Conservation (phyloP, 352 stramenopile species). For the Phytophthora kernoviae region DNA sequence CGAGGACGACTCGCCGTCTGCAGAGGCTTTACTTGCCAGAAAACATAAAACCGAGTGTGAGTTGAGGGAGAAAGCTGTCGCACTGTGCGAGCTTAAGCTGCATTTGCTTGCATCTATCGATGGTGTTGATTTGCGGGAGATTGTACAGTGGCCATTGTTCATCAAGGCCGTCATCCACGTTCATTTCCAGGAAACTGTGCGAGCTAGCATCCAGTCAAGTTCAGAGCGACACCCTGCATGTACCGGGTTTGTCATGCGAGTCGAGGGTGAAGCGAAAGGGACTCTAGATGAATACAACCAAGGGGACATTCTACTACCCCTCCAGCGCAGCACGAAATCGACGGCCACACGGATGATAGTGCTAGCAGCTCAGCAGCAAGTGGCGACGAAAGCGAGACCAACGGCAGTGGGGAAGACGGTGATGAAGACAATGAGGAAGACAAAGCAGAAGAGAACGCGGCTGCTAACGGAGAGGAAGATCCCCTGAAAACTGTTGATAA, state of each 20-base stretch:
- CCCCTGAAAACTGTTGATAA: slow-evolving; percentile 13
- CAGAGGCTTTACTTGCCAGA: slow-evolving; percentile 28
- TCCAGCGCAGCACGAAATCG: slow-evolving; percentile 63
- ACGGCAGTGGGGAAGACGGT: slow-evolving; percentile 20
- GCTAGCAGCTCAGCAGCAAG: slow-evolving; percentile 70
- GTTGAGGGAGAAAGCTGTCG: slow-evolving; percentile 35
- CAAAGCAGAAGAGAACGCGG: slow-evolving; percentile 8
- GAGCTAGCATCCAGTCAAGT: slow-evolving; percentile 19
- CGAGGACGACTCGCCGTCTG: slow-evolving; percentile 3
- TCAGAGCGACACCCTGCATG: slow-evolving; percentile 51
- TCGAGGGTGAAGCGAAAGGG: slow-evolving; percentile 23
- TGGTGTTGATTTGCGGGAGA: slow-evolving; percentile 49
- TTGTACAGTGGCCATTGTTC: slow-evolving; percentile 62
- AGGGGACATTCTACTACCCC: slow-evolving; percentile 60
- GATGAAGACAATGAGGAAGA: slow-evolving; percentile 11
- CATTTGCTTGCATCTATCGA: slow-evolving; percentile 67
- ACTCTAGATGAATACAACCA: slow-evolving; percentile 48
- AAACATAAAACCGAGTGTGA: slow-evolving; percentile 25
- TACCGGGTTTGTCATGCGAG: slow-evolving; percentile 58
- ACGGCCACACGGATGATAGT: slow-evolving; percentile 82
- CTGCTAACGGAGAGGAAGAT: slow-evolving; percentile 10
- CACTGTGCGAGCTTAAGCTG: slow-evolving; percentile 45
- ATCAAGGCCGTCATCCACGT: slow-evolving; percentile 57
- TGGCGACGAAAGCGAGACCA: slow-evolving; percentile 40
- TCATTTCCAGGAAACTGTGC: slow-evolving; percentile 44